Evolutionary conservation across 192 early-diverging fungal species (phyloP).

Genomic region (Podila minutissima): DNA sequence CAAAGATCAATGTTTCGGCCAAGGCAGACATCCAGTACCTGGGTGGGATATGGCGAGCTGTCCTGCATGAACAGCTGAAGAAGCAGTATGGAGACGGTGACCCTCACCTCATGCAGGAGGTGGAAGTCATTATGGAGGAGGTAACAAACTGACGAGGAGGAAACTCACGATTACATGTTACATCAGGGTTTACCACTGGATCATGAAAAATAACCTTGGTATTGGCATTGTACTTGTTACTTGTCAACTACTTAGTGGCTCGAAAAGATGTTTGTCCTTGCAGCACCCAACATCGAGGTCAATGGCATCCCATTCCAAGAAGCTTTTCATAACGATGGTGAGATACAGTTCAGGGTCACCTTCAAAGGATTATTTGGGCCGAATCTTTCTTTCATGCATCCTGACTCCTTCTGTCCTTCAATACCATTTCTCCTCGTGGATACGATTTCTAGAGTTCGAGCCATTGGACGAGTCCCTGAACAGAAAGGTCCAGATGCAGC

Average conservation of each 20-base stretch:
- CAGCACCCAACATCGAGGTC: constrained; percentile 42
- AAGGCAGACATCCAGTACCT: constrained; percentile 48
- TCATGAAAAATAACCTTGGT: not conserved
- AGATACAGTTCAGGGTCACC: not conserved
- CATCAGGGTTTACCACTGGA: too few relatives aligned
- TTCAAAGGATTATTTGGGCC: too few relatives aligned
- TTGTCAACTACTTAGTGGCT: constrained; percentile 48
- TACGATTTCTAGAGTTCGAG: constrained; percentile 34
- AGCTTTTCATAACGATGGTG: constrained; percentile 49
- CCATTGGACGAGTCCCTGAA: constrained; percentile 51
- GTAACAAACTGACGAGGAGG: constrained; percentile 4
- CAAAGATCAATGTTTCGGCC: constrained; percentile 48
- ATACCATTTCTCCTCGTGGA: not conserved
- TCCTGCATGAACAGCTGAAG: constrained; percentile 12
- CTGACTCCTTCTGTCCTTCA: not conserved
- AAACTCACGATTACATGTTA: not conserved
- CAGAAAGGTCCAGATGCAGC: constrained; percentile 31
- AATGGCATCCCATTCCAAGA: constrained; percentile 53
- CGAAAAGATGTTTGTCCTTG: constrained; percentile 37
- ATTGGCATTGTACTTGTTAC: not conserved
- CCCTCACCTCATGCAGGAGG: constrained; percentile 11
- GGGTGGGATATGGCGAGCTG: constrained; percentile 18
- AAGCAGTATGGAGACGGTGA: constrained; percentile 9
- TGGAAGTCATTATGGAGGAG: constrained; percentile 24
- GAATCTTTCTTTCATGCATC: not conserved